Percentiles rank a stretch among this genome's conserved stretches.
Conservation (phyloP, 148 eudicot genomes). For the Rhododendron molle region DNA sequence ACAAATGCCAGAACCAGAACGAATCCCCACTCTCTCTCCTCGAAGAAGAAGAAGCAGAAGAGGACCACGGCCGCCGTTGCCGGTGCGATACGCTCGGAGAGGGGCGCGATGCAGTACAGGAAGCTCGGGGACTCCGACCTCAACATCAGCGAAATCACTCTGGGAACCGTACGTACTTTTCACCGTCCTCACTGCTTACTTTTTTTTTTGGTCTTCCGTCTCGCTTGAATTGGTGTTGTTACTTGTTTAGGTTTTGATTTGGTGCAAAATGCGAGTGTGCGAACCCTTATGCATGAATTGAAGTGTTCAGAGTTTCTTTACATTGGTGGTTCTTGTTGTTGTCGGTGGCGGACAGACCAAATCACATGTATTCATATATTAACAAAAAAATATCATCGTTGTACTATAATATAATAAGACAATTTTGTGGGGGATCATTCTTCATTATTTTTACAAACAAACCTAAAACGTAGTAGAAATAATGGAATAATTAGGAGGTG, state of each 20-base stretch:
- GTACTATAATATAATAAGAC: no score
- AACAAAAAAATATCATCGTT: no score
- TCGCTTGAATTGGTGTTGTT: background rate
- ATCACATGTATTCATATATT: no score
- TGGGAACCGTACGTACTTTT: constrained; percentile 53
- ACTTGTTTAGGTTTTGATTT: background rate
- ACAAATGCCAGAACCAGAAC: background rate
- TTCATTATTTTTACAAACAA: no score
- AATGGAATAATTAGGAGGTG: no score
- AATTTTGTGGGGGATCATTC: no score
- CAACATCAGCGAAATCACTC: constrained; percentile 74
- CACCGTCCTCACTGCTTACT: background rate
- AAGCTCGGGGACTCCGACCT: constrained; percentile 88
- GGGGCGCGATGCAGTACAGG: constrained; percentile 44
- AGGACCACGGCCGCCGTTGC: background rate
- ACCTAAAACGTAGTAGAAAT: no score
- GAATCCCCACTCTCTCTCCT: background rate
- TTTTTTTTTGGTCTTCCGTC: background rate
- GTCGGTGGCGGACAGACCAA: no score
- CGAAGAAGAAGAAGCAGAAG: constrained; percentile 1
- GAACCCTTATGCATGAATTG: background rate
- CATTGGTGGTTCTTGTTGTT: no score
- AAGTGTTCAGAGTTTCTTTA: background rate
- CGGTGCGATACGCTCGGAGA: constrained; percentile 23
- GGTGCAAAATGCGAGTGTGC: background rate